These are phyloP conservation scores for Solanum arcanum DNA, from an alignment of 257 asterid genomes.

Conservation along the genomic window DNA sequence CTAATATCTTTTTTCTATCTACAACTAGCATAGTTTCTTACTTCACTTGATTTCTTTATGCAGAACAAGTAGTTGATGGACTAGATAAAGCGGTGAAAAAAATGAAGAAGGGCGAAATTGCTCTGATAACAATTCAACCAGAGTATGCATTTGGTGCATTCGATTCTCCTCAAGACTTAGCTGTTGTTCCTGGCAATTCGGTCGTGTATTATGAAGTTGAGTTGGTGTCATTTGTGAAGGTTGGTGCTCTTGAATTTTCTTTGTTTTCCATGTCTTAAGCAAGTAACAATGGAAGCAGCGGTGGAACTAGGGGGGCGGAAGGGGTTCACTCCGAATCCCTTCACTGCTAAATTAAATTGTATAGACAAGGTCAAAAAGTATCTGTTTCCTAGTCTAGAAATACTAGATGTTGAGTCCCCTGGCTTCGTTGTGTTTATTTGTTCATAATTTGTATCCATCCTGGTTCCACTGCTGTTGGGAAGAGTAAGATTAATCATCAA, in stretches of 20 bases:
- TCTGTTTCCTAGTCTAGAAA: not conserved
- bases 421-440: not conserved
- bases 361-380: not conserved
- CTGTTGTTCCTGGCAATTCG: constrained; percentile 36
- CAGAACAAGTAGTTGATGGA: constrained; percentile 50
- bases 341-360: not conserved
- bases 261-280: not conserved
- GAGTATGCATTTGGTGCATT: constrained; percentile 46
- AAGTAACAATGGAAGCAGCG: not conserved
- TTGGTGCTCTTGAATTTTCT: constrained; percentile 2
- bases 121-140: constrained; percentile 31
- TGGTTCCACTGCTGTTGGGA: not conserved
- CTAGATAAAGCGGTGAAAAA: constrained; percentile 42
- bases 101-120: constrained; percentile 50
- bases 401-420: not conserved
- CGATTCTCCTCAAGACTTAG: constrained; percentile 37
- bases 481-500: not conserved
- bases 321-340: not conserved
- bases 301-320: not conserved
- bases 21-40: not conserved
- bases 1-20: not conserved
- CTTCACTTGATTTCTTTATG: not conserved
- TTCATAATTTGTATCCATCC: not conserved
- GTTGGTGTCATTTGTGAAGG: constrained; percentile 45
- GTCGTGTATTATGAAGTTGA: constrained; percentile 38